These are phyloP conservation scores for Psilocybe cyanescens DNA, from an alignment of 768 basidiomycete genomes.

Conservation along the genomic window DNA sequence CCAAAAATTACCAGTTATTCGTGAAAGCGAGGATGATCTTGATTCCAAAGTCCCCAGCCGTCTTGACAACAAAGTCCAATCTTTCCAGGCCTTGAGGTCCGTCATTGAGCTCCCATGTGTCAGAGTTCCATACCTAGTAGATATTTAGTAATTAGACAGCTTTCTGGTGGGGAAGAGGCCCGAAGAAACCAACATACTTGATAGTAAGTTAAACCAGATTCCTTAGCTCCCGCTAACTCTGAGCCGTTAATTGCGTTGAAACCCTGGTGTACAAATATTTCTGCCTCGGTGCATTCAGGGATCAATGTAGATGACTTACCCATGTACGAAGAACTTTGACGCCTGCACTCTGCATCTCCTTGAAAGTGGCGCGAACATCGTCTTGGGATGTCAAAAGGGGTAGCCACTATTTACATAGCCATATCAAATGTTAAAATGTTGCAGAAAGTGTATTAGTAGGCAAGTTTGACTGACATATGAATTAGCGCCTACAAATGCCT, in stretches of 20 bases:
- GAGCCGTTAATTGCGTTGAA: constrained; percentile 49
- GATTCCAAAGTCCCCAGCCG: constrained; percentile 53
- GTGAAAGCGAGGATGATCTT: constrained; percentile 56
- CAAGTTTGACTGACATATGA: not conserved
- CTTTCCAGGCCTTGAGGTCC: constrained; percentile 58
- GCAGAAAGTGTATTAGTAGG: not conserved
- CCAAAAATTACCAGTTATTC: constrained; percentile 51
- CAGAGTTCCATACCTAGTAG: constrained; percentile 51
- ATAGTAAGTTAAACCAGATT: constrained; percentile 53
- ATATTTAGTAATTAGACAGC: not conserved
- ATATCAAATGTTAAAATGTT: not conserved
- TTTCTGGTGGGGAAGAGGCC: too few species aligned
- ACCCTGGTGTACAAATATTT: constrained; percentile 29
- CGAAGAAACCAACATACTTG: constrained; percentile 31
- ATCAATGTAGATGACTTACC: constrained; percentile 31
- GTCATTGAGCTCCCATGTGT: constrained; percentile 51
- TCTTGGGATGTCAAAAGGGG: constrained; percentile 48
- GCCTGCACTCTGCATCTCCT: constrained; percentile 49
- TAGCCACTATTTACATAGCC: constrained; percentile 46
- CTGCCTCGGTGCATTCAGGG: not conserved
- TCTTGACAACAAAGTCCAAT: constrained; percentile 53
- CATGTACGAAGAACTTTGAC: constrained; percentile 60
- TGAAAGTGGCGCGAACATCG: constrained; percentile 54
- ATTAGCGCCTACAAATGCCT: not conserved
- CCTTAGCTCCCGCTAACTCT: constrained; percentile 45